phyloP scores from a whole-genome alignment of 805 yeast genomes.

The Cyberlindnera mississippiensis region DNA sequence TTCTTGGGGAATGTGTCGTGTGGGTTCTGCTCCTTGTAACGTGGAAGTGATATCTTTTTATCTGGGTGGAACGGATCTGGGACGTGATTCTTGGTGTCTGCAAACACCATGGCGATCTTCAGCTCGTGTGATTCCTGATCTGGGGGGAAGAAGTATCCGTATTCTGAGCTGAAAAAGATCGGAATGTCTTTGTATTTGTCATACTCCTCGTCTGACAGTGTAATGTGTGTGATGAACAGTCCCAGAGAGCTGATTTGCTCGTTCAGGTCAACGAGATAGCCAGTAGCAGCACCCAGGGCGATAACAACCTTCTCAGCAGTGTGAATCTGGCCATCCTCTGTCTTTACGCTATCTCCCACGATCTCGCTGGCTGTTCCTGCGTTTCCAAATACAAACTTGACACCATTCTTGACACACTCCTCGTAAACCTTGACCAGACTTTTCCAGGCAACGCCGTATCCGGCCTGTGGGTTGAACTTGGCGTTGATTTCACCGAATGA shows the following conservation, averaged over 20 bases:
- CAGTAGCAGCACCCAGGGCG: constrained; percentile 37
- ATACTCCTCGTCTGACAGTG: constrained; percentile 34
- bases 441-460: constrained; percentile 40
- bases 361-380: constrained; percentile 26
- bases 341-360: constrained; percentile 19
- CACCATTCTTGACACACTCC: constrained; percentile 31
- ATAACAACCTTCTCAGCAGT: constrained; percentile 31
- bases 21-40: constrained; percentile 29
- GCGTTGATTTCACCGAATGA: constrained; percentile 26
- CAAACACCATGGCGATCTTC: constrained; percentile 34
- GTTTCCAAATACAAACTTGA: constrained; percentile 32
- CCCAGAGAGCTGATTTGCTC: constrained; percentile 36
- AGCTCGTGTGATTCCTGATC: constrained; percentile 33
- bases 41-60: constrained; percentile 32
- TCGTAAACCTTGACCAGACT: constrained; percentile 32
- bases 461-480: constrained; percentile 39
- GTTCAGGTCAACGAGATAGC: constrained; percentile 30
- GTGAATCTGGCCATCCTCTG: constrained; percentile 27
- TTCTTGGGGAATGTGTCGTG: constrained; percentile 33
- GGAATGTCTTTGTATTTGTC: constrained; percentile 36
- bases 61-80: constrained; percentile 16
- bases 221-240: constrained; percentile 35
- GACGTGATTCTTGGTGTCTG: constrained; percentile 28
- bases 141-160: constrained; percentile 47
- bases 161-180: constrained; percentile 38